Base-by-base conservation (phyloP, 2,329 filamentous ascomycete species). In the Xylaria sp. region DNA sequence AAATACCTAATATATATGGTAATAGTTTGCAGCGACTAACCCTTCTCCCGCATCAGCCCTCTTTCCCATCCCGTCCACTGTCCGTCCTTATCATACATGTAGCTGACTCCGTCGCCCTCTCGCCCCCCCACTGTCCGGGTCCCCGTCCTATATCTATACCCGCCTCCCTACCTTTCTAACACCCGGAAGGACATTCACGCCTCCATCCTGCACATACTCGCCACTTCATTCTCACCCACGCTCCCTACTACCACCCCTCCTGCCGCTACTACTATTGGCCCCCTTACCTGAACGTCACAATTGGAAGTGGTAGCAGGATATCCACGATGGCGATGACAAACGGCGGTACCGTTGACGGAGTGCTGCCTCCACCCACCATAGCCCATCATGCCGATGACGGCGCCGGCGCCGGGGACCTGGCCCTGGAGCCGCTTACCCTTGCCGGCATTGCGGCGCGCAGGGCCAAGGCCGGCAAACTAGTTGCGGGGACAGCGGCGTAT, bases 401-500 rank as follows among this genome's bases (percentile, higher is more conserved):
- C 30, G 60, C 73, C 17, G 39, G 55, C 17, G 67, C 72, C 30
- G 74, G 73, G 27, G 53, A 69, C 24, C 73, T 70, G 65, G 71
- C 75, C 27, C 53, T 64, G 24, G 74, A 77, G 63, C 75, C 73
- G 19, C 64, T 93, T 75, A 90, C 89, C 51, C 80, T 93, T 77
- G 86, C 90, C 73, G 88, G 88, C 69, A 89, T 97, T 65, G 80
- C 86, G 62, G 88, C 87, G 47, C 85, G 91, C 73, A 88, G 95
- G 57, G 86, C 86, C 69, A 92, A 91, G 75, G 86, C 88, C n/a
- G 91, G 91, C 2, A 89, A 88, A 75, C 84, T 96, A 47, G 85
- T 92, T 70, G 92, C 90, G 19, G 92, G 92, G 45, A 87, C 93
- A 55, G 95, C 94, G 36, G 92, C 93, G 9, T 86, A 87, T 59